Conservation (phyloP, 257 asterid species). For the Solanum corneliomulleri region DNA sequence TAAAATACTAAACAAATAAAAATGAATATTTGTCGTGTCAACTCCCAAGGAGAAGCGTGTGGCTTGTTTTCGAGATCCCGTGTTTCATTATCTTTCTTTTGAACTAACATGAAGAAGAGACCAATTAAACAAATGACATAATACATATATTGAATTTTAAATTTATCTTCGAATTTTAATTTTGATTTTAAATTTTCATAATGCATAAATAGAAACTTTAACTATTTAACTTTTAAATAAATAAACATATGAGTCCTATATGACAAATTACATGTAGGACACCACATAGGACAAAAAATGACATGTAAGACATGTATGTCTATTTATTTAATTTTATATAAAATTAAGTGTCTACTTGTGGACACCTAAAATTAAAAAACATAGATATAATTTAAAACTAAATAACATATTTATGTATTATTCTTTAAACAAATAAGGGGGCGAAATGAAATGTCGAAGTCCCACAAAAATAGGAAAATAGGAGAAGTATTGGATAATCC, state of each 20-base stretch:
- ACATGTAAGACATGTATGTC: rapidly evolving
- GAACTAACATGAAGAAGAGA: background rate
- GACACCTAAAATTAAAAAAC: rapidly evolving
- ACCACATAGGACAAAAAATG: too few species aligned
- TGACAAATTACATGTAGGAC: rapidly evolving
- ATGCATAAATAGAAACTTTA: too few species aligned
- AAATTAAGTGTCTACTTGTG: too few species aligned
- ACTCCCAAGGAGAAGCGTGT: background rate
- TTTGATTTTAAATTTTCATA: rapidly evolving
- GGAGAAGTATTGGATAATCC: background rate
- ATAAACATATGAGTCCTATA: too few species aligned
- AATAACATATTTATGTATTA: too few species aligned
- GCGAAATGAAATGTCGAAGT: background rate
- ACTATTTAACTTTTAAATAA: too few species aligned
- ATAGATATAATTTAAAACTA: too few species aligned
- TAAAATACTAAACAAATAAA: background rate
- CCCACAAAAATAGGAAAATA: background rate
- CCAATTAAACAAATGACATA: background rate
- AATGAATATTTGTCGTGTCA: too few species aligned
- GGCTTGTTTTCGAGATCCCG: background rate
- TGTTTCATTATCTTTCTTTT: background rate
- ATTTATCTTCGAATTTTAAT: too few species aligned
- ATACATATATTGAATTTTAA: rapidly evolving
- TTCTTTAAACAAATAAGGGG: background rate
- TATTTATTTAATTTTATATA: too few species aligned